Conservation (phyloP, 768 basidiomycete genomes). For the Tulasnella calospora region DNA sequence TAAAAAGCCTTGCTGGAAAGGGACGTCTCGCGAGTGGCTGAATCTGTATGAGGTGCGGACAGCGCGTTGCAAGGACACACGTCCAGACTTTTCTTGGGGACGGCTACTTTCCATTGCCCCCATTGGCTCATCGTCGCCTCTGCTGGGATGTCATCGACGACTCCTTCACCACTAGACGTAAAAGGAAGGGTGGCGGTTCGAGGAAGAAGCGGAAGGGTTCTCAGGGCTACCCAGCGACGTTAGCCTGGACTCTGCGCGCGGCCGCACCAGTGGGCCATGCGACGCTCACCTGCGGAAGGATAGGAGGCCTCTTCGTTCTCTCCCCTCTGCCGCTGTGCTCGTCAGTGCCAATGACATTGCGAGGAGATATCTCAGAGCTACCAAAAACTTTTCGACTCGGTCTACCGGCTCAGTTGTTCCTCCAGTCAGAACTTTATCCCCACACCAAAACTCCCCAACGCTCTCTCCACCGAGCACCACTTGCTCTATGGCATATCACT, state of each 20-base stretch:
- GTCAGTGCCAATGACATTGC: slow-evolving; percentile 1
- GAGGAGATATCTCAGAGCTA: slow-evolving; percentile 2
- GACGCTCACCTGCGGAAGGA: slow-evolving; percentile 9
- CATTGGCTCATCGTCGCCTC: not conserved
- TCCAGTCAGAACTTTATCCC: slow-evolving; percentile 2
- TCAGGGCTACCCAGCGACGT: slow-evolving; percentile 4
- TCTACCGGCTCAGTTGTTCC: slow-evolving; percentile 1
- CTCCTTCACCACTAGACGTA: not conserved
- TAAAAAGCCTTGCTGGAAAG: slow-evolving; percentile 12
- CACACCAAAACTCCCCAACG: not conserved
- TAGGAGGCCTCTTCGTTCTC: not conserved
- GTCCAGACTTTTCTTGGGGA: not conserved
- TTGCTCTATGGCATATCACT: not conserved
- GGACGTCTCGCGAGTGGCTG: not conserved
- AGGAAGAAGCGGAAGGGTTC: not conserved
- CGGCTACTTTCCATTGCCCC: not conserved
- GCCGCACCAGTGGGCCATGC: slow-evolving; percentile 1
- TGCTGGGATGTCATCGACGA: slow-evolving; percentile 8
- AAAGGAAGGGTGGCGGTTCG: slow-evolving; percentile 5
- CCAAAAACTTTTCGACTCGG: not conserved
- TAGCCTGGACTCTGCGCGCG: not conserved
- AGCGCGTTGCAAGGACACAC: not conserved
- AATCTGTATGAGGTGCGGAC: not conserved
- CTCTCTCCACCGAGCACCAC: not conserved
- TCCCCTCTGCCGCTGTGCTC: not conserved